Percentiles rank a stretch among this genome's conserved stretches.
Evolutionary conservation across 169 alveolate genomes (phyloP).

Genomic region (Plasmodium relictum): DNA sequence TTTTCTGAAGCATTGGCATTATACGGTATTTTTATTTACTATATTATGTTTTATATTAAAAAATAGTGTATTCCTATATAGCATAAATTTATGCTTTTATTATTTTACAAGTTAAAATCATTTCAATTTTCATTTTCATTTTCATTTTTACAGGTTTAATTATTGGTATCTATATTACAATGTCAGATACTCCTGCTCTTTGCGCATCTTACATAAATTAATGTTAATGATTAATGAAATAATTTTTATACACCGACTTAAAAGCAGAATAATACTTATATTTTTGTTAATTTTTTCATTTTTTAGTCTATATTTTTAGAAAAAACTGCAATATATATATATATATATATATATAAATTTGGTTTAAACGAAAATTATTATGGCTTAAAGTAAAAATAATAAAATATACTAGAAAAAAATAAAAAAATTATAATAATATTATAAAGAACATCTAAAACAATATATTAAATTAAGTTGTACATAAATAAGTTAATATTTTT

Average conservation of each 20-base stretch:
- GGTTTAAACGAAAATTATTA: neutral
- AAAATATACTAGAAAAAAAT: neutral
- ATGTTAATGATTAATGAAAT: neutral
- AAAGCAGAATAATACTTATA: neutral
- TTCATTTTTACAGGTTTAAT: conserved; percentile 75
- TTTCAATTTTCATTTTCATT: neutral
- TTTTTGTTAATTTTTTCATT: neutral
- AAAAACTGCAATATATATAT: neutral
- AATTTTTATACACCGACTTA: no score
- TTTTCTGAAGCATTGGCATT: conserved; percentile 99
- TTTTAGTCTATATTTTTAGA: conserved; percentile 3
- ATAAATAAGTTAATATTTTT: neutral
- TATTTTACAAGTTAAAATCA: neutral
- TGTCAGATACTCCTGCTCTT: conserved; percentile 79
- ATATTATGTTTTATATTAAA: no score
- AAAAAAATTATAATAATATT: neutral
- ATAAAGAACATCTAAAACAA: neutral
- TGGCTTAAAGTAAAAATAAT: neutral
- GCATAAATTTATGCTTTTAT: neutral
- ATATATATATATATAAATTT: neutral
- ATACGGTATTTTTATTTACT: conserved; percentile 89
- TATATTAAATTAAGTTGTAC: neutral
- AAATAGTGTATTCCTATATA: neutral
- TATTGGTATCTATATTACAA: conserved; percentile 83
- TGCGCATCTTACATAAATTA: conserved; percentile 72